phyloP scores from a whole-genome alignment of 2,329 filamentous ascomycete genomes.

The Dactylellina parvicollis region DNA sequence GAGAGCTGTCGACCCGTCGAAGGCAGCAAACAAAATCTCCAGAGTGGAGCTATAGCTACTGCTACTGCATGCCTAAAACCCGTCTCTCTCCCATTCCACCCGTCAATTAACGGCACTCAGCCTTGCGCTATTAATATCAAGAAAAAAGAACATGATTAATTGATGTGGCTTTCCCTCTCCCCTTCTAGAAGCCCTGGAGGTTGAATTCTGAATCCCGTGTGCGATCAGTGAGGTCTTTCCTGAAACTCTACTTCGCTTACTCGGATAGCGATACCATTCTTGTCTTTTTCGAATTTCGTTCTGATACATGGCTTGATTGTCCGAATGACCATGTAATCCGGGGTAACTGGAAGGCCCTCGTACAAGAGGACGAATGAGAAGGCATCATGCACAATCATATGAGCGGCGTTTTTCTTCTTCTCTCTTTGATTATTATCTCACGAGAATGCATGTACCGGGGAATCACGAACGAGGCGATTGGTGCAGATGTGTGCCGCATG shows the following conservation, averaged over 20 bases:
- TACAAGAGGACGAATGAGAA: constrained; percentile 1
- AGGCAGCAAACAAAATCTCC: not conserved
- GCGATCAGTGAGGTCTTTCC: constrained; percentile 30
- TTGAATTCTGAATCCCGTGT: no score
- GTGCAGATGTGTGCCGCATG: not conserved
- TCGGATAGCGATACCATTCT: constrained; percentile 32
- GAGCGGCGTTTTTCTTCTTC: not conserved
- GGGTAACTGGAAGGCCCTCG: not conserved
- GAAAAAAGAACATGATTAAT: constrained; percentile 12
- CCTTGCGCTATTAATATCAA: constrained; percentile 46
- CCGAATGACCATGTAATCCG: not conserved
- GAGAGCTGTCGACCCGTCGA: constrained; percentile 3
- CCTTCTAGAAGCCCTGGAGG: constrained; percentile 42
- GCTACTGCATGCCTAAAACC: not conserved
- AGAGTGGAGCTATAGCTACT: constrained; percentile 9
- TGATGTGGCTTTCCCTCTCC: constrained; percentile 4
- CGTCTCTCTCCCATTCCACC: not conserved
- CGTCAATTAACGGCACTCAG: constrained; percentile 1
- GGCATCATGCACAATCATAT: not conserved
- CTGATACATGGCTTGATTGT: constrained; percentile 40
- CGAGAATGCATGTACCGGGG: not conserved
- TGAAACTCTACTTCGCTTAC: constrained; percentile 36
- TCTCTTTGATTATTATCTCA: not conserved
- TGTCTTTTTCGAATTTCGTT: constrained; percentile 2
- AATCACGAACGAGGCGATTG: not conserved